Conservation (phyloP, 345 rosid genomes). For the Pugionium cornutum region DNA sequence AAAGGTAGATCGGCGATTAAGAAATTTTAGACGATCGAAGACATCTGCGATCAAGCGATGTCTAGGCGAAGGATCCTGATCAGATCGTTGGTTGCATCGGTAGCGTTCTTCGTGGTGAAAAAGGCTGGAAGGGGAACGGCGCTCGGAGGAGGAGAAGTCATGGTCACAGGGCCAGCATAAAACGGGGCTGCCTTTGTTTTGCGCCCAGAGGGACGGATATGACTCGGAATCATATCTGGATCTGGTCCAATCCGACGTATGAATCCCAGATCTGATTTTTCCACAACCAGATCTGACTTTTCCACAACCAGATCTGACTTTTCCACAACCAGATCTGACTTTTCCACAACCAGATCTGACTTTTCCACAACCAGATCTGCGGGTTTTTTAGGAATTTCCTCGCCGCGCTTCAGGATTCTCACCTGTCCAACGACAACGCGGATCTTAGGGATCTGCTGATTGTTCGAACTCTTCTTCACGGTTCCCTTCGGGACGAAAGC, state of each 20-base stretch:
- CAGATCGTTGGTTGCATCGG: conserved; percentile 56
- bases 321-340: neutral
- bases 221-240: conserved; percentile 33
- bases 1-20: neutral
- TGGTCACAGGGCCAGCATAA: conserved; percentile 75
- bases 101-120: conserved; percentile 46
- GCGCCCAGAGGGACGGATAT: conserved; percentile 40
- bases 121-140: conserved; percentile 84
- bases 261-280: conserved; percentile 41
- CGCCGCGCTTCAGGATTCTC: conserved; percentile 79
- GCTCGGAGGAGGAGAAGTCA: conserved; percentile 89
- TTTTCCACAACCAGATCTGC: conserved; percentile 1
- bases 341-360: conserved; percentile 34
- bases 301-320: conserved; percentile 44
- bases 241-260: conserved; percentile 45
- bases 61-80: conserved; percentile 58
- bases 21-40: neutral
- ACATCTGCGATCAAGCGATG: conserved; percentile 23
- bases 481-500: conserved; percentile 1
- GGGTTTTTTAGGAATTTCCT: conserved; percentile 21
- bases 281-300: conserved; percentile 6
- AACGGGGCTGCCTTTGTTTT: conserved; percentile 36
- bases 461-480: conserved; percentile 10
- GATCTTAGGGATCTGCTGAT: neutral
- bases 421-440: conserved; percentile 46